These are phyloP conservation scores for Leccinum solheimii DNA, from an alignment of 1,284 basidiomycete species.

Conservation along the genomic window DNA sequence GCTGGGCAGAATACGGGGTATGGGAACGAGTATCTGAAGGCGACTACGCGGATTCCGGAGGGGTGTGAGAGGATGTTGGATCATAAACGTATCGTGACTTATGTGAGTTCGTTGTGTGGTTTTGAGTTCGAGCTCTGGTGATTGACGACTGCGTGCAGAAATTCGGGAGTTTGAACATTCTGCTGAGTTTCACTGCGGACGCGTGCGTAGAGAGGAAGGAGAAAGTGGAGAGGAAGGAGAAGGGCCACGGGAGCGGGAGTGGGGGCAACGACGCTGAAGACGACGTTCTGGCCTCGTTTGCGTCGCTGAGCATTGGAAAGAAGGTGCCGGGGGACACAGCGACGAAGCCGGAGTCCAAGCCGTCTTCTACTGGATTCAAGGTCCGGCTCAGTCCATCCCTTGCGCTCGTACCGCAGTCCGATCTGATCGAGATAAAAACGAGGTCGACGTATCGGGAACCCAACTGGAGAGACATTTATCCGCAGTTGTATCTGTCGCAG, in stretches of 20 bases:
- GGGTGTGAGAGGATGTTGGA: conserved; percentile 36
- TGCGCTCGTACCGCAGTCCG: conserved; percentile 36
- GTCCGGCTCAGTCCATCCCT: conserved; percentile 18
- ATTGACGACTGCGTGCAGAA: conserved; percentile 17
- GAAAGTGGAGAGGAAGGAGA: conserved; percentile 3
- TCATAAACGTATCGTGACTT: conserved; percentile 40
- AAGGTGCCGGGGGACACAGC: background rate
- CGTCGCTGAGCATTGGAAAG: conserved; percentile 26
- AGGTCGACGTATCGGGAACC: conserved; percentile 28
- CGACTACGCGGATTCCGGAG: conserved; percentile 25
- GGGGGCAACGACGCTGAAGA: conserved; percentile 19
- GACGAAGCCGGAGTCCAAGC: background rate
- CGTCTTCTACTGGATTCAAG: conserved; percentile 9
- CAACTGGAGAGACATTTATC: conserved; percentile 41
- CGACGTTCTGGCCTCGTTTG: conserved; percentile 29
- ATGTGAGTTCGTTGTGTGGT: conserved; percentile 32
- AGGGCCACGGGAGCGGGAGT: background rate
- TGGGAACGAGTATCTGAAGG: conserved; percentile 37
- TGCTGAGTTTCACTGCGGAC: conserved; percentile 37
- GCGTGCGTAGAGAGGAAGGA: conserved; percentile 27
- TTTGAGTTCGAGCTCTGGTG: background rate
- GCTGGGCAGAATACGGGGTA: conserved; percentile 26
- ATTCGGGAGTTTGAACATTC: conserved; percentile 35
- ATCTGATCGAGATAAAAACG: conserved; percentile 44
- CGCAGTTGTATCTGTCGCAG: conserved; percentile 44